Conservation (phyloP, 2,329 filamentous ascomycete species). For the Sphaerulina musiva region DNA sequence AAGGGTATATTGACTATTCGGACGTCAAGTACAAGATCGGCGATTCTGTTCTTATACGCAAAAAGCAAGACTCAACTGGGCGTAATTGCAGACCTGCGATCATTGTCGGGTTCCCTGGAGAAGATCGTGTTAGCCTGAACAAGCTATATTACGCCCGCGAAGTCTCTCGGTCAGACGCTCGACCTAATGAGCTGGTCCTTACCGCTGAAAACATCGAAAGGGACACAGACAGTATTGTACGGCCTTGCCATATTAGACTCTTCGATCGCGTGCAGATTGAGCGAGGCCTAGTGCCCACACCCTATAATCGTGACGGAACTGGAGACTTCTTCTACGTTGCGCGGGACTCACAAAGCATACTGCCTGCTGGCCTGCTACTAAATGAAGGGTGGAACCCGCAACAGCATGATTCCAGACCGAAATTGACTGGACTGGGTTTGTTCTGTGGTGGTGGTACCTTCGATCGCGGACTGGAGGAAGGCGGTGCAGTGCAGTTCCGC, state of each 20-base stretch:
- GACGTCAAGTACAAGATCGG: constrained; percentile 42
- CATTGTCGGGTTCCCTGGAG: constrained; percentile 39
- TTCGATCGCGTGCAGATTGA: constrained; percentile 18
- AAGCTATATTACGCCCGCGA: constrained; percentile 9
- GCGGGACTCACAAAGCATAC: background rate
- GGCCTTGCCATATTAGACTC: constrained; percentile 58
- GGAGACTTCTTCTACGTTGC: constrained; percentile 56
- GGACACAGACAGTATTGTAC: constrained; percentile 40
- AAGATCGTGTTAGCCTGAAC: constrained; percentile 13
- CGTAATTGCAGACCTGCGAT: constrained; percentile 53
- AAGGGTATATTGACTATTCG: constrained; percentile 12
- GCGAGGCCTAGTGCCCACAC: constrained; percentile 47
- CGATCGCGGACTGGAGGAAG: constrained; percentile 68
- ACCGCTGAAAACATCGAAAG: constrained; percentile 41
- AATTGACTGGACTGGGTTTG: constrained; percentile 54
- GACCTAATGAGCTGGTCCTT: constrained; percentile 55
- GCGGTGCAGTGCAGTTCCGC: constrained; percentile 56
- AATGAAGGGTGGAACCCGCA: constrained; percentile 37
- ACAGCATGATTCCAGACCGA: background rate
- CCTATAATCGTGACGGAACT: constrained; percentile 60
- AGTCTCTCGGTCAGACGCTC: constrained; percentile 19
- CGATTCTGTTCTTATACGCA: constrained; percentile 54
- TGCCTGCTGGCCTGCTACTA: constrained; percentile 10
- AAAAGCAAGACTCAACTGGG: constrained; percentile 18
- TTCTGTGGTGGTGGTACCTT: constrained; percentile 76